phyloP scores from a whole-genome alignment of 2,329 filamentous ascomycete genomes.

The Colletotrichum orbiculare region DNA sequence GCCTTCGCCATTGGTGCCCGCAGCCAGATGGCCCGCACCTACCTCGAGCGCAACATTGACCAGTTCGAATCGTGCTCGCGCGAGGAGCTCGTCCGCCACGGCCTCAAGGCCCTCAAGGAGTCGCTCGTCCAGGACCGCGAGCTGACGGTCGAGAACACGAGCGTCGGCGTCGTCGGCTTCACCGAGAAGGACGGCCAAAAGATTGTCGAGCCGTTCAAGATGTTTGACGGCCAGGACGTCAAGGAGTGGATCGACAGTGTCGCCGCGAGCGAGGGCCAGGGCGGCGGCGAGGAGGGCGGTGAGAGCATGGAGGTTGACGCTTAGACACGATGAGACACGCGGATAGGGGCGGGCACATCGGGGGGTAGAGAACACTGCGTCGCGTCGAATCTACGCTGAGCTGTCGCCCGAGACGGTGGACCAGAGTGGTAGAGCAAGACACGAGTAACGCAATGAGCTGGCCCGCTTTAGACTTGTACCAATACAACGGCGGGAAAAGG shows the following conservation, averaged over 20 bases:
- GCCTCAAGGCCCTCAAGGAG: slow-evolving; percentile 91
- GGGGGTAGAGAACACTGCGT: slow-evolving; percentile 15
- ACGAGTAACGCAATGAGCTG: slow-evolving; percentile 21
- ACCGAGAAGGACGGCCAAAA: slow-evolving; percentile 59
- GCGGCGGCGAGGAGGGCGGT: slow-evolving; percentile 53
- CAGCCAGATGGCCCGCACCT: slow-evolving; percentile 97
- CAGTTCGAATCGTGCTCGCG: slow-evolving; percentile 79
- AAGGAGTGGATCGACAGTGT: slow-evolving; percentile 85
- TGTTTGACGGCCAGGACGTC: slow-evolving; percentile 90
- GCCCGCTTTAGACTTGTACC: slow-evolving; percentile 35
- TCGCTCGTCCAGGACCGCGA: slow-evolving; percentile 97
- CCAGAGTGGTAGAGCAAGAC: slow-evolving; percentile 17
- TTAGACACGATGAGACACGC: slow-evolving; percentile 8
- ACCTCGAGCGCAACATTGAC: slow-evolving; percentile 92
- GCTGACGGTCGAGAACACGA: slow-evolving; percentile 96
- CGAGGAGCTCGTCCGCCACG: slow-evolving; percentile 92
- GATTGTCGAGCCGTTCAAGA: slow-evolving; percentile 82
- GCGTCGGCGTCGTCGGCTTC: slow-evolving; percentile 84
- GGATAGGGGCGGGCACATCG: slow-evolving; percentile 2
- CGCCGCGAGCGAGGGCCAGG: slow-evolving; percentile 60
- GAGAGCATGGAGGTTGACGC: slow-evolving; percentile 50
- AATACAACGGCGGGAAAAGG: slow-evolving; percentile 31
- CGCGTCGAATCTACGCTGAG: slow-evolving; percentile 8
- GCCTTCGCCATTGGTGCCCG: slow-evolving; percentile 96
- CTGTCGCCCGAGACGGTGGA: neutral